Evolutionary conservation across 352 stramenopile species (phyloP), one percentile per base, ranked within the genome.

Genomic region (Pythium dissotocum): DNA sequence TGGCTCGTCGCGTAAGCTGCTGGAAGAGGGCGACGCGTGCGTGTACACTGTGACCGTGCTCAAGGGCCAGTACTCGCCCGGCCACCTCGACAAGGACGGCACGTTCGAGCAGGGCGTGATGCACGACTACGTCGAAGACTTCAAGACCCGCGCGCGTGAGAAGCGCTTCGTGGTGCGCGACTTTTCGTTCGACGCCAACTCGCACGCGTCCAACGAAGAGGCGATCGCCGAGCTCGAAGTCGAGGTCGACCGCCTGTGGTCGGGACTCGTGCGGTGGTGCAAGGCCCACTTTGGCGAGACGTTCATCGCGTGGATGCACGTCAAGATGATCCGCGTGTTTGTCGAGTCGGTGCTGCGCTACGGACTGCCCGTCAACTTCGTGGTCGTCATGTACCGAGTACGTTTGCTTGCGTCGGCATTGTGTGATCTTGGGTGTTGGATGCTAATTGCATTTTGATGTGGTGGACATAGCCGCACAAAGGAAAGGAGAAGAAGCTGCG

Each of bases 281-380:
- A 98, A 98, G 78, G 96, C 94, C 21, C 97, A 99, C 76, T 99
- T 98, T 77, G 95, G 96, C 72, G 97, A 99, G 77, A 94, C 94
- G 10, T 99, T 99, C 70, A 97, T 98, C 54, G 96, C 95, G 12
- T 99, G 97, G 97, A 98, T 99, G 89, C 97, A 99, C 75, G 96
- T 99, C 69, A 99, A 99, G 83, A 91, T 91, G 75, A 93, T 99
- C 73, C 93, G 97, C 53, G 86, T 97, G 14, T 99, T 99, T 82
- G 95, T 99, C 44, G 97, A 99, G 81, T 98, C 91, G 67, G 96
- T 99, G 58, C 84, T 99, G 61, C 93, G 97, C 64, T 99, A 99
- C 73, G 97, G 97, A 33, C 83, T 99, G 12, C 97, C 97, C 6
- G 92, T 99, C 42, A 98, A 99, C 79, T 99, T 99, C 70, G 79